Percentiles rank a stretch among this genome's conserved stretches.
These are phyloP conservation scores for Clarkia xantiana DNA, from an alignment of 345 rosid genomes.

Conservation along the genomic window DNA sequence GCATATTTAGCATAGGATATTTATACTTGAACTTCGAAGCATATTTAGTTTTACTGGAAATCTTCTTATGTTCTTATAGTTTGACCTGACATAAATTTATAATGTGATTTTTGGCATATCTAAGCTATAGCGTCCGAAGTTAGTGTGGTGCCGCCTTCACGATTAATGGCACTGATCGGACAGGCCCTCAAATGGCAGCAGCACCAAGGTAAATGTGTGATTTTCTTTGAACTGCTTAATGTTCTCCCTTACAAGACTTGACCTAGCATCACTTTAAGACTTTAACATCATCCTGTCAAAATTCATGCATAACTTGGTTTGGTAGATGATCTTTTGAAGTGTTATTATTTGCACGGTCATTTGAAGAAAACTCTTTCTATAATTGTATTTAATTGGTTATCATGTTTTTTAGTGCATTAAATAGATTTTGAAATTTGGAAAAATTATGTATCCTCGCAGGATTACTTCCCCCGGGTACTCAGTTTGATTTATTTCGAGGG, in stretches of 20 bases:
- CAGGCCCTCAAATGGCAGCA: slow-evolving; percentile 99
- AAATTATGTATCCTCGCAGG: slow-evolving; percentile 30
- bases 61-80: no score
- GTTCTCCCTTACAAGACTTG: no score
- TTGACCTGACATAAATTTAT: background rate
- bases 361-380: no score
- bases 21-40: no score
- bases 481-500: slow-evolving; percentile 92
- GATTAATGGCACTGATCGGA: slow-evolving; percentile 93
- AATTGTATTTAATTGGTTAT: background rate
- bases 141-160: slow-evolving; percentile 89
- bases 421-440: background rate
- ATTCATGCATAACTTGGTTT: no score
- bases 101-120: slow-evolving; percentile 7
- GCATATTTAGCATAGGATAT: no score
- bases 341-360: no score
- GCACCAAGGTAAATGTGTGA: slow-evolving; percentile 57
- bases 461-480: slow-evolving; percentile 94
- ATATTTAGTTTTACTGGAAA: no score
- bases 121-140: slow-evolving; percentile 88
- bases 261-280: no score
- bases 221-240: no score
- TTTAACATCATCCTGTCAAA: no score
- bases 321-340: no score
- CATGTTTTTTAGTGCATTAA: background rate